Evolutionary conservation across 2,329 filamentous ascomycete genomes (phyloP).

Genomic region (Calonectria honghensis): DNA sequence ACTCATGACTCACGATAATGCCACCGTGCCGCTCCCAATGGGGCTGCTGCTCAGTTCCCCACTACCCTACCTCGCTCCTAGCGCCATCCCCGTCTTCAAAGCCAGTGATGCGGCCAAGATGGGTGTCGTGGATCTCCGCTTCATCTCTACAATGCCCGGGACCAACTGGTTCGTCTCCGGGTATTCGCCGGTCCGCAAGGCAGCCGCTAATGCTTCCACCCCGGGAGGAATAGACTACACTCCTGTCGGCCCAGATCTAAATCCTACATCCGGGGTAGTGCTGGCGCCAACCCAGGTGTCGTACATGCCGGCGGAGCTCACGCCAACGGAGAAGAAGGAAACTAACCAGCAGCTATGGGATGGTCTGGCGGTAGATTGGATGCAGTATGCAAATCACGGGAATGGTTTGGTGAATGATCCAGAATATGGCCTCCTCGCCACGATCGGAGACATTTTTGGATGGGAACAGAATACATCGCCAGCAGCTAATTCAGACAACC

Average conservation of each 20-base stretch:
- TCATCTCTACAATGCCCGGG: not conserved
- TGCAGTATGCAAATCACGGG: not conserved
- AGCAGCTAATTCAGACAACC: not conserved
- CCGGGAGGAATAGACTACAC: not conserved
- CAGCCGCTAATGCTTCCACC: not conserved
- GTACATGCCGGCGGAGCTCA: not conserved
- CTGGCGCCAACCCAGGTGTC: not conserved
- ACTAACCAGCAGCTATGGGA: not conserved
- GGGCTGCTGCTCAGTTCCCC: not conserved
- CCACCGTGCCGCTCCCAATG: not conserved
- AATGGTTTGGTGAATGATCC: not conserved
- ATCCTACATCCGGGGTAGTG: not conserved
- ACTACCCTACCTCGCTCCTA: not conserved
- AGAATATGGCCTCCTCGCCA: not conserved
- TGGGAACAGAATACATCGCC: not conserved
- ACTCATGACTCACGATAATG: not conserved
- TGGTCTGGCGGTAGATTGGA: not conserved
- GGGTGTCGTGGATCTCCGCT: not conserved
- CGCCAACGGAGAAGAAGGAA: not conserved
- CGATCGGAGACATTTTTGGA: not conserved
- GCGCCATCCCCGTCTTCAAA: not conserved
- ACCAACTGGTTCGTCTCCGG: conserved; percentile 6
- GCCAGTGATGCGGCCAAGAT: conserved; percentile 4
- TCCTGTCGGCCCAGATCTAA: not conserved
- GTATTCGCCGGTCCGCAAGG: not conserved